Percentiles rank a stretch among this genome's conserved stretches.
Evolutionary conservation across 306 rosid genomes (phyloP).

Genomic region (Mimosa bimucronata): DNA sequence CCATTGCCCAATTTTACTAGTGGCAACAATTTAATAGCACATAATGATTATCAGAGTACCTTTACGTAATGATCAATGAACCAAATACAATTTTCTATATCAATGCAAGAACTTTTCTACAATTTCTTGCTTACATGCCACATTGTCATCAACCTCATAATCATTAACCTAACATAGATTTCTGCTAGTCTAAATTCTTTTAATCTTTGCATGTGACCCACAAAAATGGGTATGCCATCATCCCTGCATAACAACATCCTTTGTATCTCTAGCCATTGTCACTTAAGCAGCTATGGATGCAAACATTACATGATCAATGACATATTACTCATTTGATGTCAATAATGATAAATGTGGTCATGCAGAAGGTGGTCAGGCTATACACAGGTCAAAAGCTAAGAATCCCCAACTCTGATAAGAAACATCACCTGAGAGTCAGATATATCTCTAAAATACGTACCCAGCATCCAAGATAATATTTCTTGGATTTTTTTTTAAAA

Average conservation of each 20-base stretch:
- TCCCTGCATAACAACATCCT: background rate
- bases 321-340: background rate
- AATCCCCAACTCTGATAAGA: background rate
- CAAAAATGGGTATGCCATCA: background rate
- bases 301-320: background rate
- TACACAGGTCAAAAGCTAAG: background rate
- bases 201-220: background rate
- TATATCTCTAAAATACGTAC: background rate
- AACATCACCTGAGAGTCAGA: background rate
- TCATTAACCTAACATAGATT: background rate
- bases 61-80: background rate
- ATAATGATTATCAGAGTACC: background rate
- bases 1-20: slow-evolving; percentile 1
- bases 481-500: background rate
- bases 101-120: background rate
- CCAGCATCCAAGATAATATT: background rate
- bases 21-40: background rate
- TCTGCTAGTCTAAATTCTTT: background rate
- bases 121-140: slow-evolving; percentile 4
- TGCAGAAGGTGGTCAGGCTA: background rate
- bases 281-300: background rate
- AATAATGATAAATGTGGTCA: background rate
- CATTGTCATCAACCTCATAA: background rate
- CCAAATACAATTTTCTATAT: slow-evolving; percentile 3
- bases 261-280: background rate